Percentiles rank a stretch among this genome's conserved stretches.
phyloP scores from a whole-genome alignment of 208 protist species.

The Trichomonas vaginalis region DNA sequence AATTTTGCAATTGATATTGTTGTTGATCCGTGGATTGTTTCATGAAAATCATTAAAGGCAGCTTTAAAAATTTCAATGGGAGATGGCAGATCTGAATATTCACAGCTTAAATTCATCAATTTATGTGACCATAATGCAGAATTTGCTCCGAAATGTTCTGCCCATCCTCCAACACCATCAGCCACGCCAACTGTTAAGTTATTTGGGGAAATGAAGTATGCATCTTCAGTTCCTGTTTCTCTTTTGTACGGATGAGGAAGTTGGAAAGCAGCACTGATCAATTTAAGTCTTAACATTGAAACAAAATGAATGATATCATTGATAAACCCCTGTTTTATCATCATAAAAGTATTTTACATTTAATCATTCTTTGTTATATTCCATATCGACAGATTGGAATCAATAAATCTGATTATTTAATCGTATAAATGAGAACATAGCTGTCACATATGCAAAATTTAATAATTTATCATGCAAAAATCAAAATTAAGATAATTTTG shows the following conservation, averaged over 20 bases:
- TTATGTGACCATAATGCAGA: not conserved
- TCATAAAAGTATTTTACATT: too few relatives aligned
- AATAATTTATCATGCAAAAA: too few relatives aligned
- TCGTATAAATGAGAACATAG: too few relatives aligned
- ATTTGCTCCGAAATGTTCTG: not conserved
- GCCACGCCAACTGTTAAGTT: not conserved
- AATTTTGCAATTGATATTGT: not conserved
- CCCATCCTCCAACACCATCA: conserved; percentile 9
- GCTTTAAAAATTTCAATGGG: not conserved
- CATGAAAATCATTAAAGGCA: not conserved
- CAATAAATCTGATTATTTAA: too few relatives aligned
- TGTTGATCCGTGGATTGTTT: not conserved
- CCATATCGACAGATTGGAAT: too few relatives aligned
- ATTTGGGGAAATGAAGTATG: not conserved
- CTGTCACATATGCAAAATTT: too few relatives aligned
- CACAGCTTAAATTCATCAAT: not conserved
- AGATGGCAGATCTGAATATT: not conserved
- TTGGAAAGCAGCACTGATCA: not conserved
- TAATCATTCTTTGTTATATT: too few relatives aligned
- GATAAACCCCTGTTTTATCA: too few relatives aligned
- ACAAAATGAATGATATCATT: too few relatives aligned
- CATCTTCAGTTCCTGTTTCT: not conserved
- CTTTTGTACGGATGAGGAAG: not conserved
- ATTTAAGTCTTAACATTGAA: not conserved
- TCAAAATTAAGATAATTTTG: too few relatives aligned